phyloP scores from a whole-genome alignment of 768 basidiomycete genomes.

The Kwoniella newhampshirensis region DNA sequence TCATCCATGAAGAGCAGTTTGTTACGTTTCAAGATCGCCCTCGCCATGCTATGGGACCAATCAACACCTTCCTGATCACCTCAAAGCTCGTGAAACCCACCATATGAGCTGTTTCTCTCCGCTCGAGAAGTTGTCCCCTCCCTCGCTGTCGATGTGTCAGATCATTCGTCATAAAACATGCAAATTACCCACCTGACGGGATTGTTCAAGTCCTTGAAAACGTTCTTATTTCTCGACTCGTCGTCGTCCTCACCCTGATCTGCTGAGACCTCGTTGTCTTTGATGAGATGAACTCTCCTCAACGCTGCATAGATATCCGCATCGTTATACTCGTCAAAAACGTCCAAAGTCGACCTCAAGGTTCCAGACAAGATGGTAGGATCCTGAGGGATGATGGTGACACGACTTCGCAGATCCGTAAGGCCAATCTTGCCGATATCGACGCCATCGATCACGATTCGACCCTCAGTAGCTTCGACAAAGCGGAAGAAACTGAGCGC shows the following conservation, averaged over 20 bases:
- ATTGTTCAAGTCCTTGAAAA: conserved; percentile 46
- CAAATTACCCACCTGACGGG: conserved; percentile 28
- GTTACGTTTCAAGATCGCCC: conserved; percentile 75
- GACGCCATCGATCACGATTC: conserved; percentile 71
- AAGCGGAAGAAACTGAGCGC: conserved; percentile 85
- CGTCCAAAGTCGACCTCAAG: conserved; percentile 74
- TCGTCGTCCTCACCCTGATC: conserved; percentile 25
- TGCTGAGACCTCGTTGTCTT: conserved; percentile 26
- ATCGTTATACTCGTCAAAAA: conserved; percentile 83
- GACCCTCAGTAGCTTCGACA: conserved; percentile 78
- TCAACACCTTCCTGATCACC: not conserved
- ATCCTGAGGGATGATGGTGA: conserved; percentile 74
- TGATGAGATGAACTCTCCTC: conserved; percentile 51
- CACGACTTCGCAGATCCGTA: conserved; percentile 71
- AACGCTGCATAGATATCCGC: conserved; percentile 62
- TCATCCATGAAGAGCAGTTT: conserved; percentile 84
- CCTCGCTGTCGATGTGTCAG: conserved; percentile 57
- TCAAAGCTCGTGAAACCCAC: conserved; percentile 19
- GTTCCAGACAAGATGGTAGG: conserved; percentile 84
- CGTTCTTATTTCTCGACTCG: conserved; percentile 47
- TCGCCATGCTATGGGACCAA: conserved; percentile 64
- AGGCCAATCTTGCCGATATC: conserved; percentile 75
- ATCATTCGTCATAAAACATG: not conserved
- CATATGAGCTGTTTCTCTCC: conserved; percentile 75
- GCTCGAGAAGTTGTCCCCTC: conserved; percentile 80